Evolutionary conservation across 2,329 filamentous ascomycete genomes (phyloP).

Genomic region (Cordyceps militaris): DNA sequence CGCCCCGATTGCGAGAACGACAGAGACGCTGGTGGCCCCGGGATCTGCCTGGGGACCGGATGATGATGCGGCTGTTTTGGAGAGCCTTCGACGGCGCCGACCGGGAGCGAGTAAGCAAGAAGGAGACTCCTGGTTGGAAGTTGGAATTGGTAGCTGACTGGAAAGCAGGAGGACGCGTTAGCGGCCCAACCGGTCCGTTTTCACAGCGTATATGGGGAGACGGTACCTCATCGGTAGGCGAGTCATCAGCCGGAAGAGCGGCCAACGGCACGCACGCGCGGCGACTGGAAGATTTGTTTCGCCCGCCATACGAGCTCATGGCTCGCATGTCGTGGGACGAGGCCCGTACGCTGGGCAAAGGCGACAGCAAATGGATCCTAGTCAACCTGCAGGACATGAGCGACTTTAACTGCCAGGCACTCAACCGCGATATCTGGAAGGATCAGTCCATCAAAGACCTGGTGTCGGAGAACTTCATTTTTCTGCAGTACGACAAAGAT

Average conservation of each 20-base stretch:
- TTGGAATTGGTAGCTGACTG: constrained; percentile 6
- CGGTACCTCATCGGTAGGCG: constrained; percentile 16
- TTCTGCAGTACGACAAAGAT: constrained; percentile 87
- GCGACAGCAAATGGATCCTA: constrained; percentile 85
- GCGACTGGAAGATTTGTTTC: constrained; percentile 83
- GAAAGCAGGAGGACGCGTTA: constrained; percentile 12
- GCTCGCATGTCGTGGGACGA: constrained; percentile 71
- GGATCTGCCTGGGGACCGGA: constrained; percentile 40
- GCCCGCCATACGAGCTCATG: constrained; percentile 89
- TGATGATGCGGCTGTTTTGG: constrained; percentile 52
- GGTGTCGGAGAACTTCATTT: constrained; percentile 86
- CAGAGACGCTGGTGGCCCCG: constrained; percentile 82
- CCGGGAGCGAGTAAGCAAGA: constrained; percentile 25
- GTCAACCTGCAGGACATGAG: constrained; percentile 93
- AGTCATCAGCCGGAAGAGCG: constrained; percentile 14
- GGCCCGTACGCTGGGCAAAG: constrained; percentile 78
- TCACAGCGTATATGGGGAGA: constrained; percentile 33
- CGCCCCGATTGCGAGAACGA: constrained; percentile 84
- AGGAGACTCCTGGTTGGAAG: background rate
- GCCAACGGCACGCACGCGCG: constrained; percentile 60
- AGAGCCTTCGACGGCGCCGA: constrained; percentile 52
- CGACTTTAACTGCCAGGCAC: constrained; percentile 86
- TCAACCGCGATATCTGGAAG: constrained; percentile 97
- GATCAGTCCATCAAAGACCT: constrained; percentile 71
- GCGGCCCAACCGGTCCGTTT: constrained; percentile 27